phyloP scores from a whole-genome alignment of 73 alveolate species.

The Paramecium caudatum region DNA sequence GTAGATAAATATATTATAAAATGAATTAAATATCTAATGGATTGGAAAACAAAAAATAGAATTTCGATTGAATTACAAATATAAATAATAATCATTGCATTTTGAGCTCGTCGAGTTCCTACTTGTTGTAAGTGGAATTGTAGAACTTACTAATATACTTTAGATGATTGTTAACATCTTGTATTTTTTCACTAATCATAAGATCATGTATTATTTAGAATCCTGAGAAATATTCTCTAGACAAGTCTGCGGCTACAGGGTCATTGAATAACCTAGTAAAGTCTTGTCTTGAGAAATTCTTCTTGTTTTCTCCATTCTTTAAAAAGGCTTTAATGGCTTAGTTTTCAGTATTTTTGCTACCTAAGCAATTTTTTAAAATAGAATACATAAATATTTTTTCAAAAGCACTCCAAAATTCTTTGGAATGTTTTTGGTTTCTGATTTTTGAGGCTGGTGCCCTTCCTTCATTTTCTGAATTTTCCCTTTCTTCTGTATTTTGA shows the following conservation, averaged over 20 bases:
- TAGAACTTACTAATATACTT: slow-evolving; percentile 62
- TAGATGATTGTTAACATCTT: slow-evolving; percentile 63
- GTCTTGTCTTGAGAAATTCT: slow-evolving; percentile 65
- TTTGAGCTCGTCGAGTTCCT: slow-evolving; percentile 57
- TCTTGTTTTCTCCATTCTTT: slow-evolving; percentile 63
- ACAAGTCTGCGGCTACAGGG: slow-evolving; percentile 6
- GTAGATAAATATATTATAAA: no score
- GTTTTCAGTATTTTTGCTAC: slow-evolving; percentile 16
- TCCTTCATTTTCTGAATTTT: background rate
- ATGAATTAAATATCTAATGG: no score
- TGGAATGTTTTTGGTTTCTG: slow-evolving; percentile 64
- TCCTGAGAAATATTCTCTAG: slow-evolving; percentile 65
- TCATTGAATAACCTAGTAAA: slow-evolving; percentile 46
- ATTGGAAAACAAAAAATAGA: no score
- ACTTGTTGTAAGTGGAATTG: background rate
- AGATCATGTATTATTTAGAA: slow-evolving; percentile 59
- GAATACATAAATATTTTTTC: slow-evolving; percentile 48
- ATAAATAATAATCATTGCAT: slow-evolving; percentile 1
- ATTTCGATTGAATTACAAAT: no score
- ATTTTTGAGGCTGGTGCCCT: background rate
- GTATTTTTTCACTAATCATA: slow-evolving; percentile 59
- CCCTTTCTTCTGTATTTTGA: background rate
- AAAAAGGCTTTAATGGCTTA: slow-evolving; percentile 54
- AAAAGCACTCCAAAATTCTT: slow-evolving; percentile 61
- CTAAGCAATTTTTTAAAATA: background rate